Evolutionary conservation across 106 monocot genomes (phyloP), one percentile per base, ranked within the genome.

Genomic region (Platanthera guangdongensis): DNA sequence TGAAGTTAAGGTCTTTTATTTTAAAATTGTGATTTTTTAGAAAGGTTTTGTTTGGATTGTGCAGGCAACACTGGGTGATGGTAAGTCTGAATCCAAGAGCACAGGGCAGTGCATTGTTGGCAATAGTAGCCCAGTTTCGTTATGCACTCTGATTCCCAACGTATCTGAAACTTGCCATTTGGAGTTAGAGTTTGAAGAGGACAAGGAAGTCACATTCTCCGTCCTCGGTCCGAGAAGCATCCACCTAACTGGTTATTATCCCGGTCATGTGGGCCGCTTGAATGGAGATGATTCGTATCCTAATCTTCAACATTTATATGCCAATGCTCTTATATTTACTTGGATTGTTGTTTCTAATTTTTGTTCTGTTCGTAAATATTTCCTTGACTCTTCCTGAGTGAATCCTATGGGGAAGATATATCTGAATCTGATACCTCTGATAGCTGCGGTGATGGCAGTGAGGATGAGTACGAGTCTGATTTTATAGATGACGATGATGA

Each of bases 171-270:
- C 85, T 6, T 88, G 88, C 72, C 78, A 84, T 65, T 57, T 99
- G 68, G 92, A 94, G 46, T 79, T 94, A n/a, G 94, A 99, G 84
- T 92, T 99, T 67, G 92, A 99, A 25, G 99, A 99, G 80, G 79
- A 64, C 15, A 77, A 91, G 3, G 87, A 87, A 0, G 93, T 96
- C 6, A 74, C 87, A 7, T 86, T 96, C 78, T 96, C 93, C 0
- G 92, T 96, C 21, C 62, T 89, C 21, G 96, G 96, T 11, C 86
- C 78, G 70, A 89, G 84, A 55, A 90, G 96, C 30, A 68, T 96
- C 46, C 96, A 96, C 63, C 86, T 96, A 21, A 75, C 84, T 59
- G 96, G 96, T 14, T 91, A 89, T 80, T 93, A 75, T 81, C n/a
- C 78, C 6, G 81, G 81, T 13, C 55, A 78, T 15, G 14, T 68